Base-by-base conservation (phyloP, 192 early-diverging fungal species). In the Coemansia brasiliensis region DNA sequence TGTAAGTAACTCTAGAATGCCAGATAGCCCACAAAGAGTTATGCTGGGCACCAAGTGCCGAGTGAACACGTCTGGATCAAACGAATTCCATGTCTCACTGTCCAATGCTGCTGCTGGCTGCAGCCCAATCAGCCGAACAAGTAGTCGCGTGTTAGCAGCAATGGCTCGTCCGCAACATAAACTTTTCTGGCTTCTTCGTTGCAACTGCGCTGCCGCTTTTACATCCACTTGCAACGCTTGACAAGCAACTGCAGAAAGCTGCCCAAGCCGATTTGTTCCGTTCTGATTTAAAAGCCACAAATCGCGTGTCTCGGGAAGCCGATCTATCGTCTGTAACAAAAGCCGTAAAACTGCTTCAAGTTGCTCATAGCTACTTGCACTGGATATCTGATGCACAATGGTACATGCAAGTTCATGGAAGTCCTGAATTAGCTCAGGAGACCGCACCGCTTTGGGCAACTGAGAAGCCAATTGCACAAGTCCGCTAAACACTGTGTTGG, bases 321-420 rank as follows among this genome's bases (percentile, higher is more conserved):
- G 5, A 11, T 40, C 56, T 2, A 68, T 3, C 2, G 45, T 54
- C 15, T 55, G 75, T 35, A 72, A 22, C n/a, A 72, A 40, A 5
- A 79, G 55, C 54, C 52, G 65, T 15, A 50, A 18, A 9, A 64
- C 55, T 6, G 75, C 69, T 9, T 43, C 53, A 6, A 67, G 25
- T 40, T 64, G 68, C 41, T 40, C 54, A 20, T 57, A 58, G n/a
- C 61, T 49, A 5, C 39, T 32, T 0, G 57, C 18, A 3, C 20
- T 29, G 0, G 61, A 44, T 2, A 51, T 48, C 8, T 29, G 17
- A 20, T 25, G 15, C 26, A 79, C 29, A 1, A 39, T 55, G 2
- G 42, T 50, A 22, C 74, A 77, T 15, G 59, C 56, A 8, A 50
- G 40, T 17, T 22, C n/a, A 41, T 77, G 74, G 39, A 77, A 67